A percentile compares a stretch with the other conserved stretches of the same genome.
Conservation (phyloP, 2,329 filamentous ascomycete species). For the Fusarium oxysporum region DNA sequence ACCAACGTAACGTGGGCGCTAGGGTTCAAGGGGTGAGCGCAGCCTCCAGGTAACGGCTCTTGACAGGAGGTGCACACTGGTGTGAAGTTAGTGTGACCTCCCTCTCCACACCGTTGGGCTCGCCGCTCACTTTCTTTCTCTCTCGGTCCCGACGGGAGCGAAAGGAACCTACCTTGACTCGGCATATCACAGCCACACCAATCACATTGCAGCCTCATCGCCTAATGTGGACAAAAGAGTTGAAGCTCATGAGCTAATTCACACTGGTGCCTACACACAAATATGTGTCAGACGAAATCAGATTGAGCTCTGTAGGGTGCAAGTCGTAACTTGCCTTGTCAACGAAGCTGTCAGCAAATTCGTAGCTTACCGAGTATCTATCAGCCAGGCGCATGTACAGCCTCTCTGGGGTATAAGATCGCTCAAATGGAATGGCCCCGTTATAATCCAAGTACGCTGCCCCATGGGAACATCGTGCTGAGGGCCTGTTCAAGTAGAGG, state of each 20-base stretch:
- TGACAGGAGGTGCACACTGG: neutral
- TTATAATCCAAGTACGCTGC: neutral
- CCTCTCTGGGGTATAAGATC: neutral
- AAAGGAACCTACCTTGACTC: constrained; percentile 39
- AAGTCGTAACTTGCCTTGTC: neutral
- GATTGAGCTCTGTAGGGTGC: neutral
- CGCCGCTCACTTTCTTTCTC: constrained; percentile 10
- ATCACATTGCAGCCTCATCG: constrained; percentile 20
- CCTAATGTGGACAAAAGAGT: constrained; percentile 17
- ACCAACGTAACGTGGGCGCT: constrained; percentile 43
- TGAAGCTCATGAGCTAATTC: neutral
- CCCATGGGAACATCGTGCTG: constrained; percentile 5
- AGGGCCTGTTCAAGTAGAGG: constrained; percentile 16
- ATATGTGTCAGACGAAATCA: neutral
- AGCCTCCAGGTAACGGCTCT: constrained; percentile 15
- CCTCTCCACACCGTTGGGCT: constrained; percentile 42
- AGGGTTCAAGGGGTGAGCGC: constrained; percentile 23
- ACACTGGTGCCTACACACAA: neutral
- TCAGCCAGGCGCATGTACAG: neutral
- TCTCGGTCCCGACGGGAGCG: constrained; percentile 46
- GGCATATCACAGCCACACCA: constrained; percentile 32
- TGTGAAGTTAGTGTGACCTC: constrained; percentile 20
- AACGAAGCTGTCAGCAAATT: neutral
- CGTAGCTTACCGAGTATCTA: neutral
- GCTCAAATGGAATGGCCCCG: neutral